These are phyloP conservation scores for Apiospora hydei DNA, from an alignment of 2,329 filamentous ascomycete species.

Conservation along the genomic window DNA sequence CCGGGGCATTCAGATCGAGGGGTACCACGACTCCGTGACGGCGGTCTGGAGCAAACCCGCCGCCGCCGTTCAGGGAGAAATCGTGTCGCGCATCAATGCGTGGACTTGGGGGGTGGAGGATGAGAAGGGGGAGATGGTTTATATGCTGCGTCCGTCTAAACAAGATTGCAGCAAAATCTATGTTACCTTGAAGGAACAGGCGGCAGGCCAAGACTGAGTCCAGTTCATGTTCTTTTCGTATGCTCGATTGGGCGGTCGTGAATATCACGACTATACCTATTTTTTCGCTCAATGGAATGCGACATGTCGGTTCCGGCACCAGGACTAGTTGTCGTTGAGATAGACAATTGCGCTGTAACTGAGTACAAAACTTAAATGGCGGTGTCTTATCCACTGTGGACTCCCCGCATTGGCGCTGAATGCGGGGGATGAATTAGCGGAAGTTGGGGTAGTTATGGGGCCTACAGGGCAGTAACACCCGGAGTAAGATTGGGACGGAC, in stretches of 20 bases:
- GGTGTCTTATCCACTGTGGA: neutral
- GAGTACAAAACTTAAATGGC: too few relatives aligned
- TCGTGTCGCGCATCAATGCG: conserved; percentile 28
- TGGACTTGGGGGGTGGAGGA: conserved; percentile 27
- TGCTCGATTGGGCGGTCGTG: neutral
- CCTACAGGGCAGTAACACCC: neutral
- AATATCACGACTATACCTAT: neutral
- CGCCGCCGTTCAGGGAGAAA: conserved; percentile 34
- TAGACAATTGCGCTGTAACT: neutral
- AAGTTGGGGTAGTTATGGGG: conserved; percentile 23
- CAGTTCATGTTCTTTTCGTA: neutral
- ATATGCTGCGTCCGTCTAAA: conserved; percentile 28
- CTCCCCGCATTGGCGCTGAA: neutral
- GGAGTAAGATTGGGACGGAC: neutral
- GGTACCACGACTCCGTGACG: conserved; percentile 34
- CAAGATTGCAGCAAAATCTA: conserved; percentile 31
- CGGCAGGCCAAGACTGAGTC: neutral
- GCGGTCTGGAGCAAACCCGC: conserved; percentile 38
- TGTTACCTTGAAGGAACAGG: conserved; percentile 26
- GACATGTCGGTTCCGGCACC: neutral
- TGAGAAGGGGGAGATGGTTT: conserved; percentile 27
- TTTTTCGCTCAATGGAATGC: neutral
- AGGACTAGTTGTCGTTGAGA: neutral
- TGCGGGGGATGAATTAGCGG: conserved; percentile 15
- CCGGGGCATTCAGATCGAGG: conserved; percentile 38